Evolutionary conservation across 768 basidiomycete species (phyloP).

Genomic region (Gymnopilus junonius): DNA sequence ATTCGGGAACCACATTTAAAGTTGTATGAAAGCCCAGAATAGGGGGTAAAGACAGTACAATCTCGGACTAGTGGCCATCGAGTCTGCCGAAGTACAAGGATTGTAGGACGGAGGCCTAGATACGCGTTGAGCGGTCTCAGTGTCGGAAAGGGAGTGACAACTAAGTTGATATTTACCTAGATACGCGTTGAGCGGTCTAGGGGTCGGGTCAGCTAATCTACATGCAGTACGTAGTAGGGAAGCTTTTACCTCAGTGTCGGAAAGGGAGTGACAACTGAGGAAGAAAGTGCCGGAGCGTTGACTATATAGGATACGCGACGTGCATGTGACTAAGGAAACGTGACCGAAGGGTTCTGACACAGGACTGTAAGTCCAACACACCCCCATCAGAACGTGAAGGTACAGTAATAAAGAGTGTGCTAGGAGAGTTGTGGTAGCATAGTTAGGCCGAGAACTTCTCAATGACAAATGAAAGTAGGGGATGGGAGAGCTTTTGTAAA

Average conservation of each 20-base stretch:
- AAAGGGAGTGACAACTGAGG: slow-evolving; percentile 10
- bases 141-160: neutral
- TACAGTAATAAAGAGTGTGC: no score
- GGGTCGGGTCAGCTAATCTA: no score
- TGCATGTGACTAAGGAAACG: neutral
- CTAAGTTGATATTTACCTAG: no score
- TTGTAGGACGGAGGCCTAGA: neutral
- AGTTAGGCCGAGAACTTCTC: slow-evolving; percentile 7
- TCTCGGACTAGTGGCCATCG: no score
- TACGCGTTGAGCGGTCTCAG: neutral
- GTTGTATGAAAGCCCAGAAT: no score
- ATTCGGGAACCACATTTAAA: no score
- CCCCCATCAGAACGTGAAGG: no score
- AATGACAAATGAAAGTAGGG: slow-evolving; percentile 15
- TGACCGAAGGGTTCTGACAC: neutral
- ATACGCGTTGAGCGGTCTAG: no score
- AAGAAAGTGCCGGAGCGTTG: neutral
- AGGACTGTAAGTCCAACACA: slow-evolving; percentile 4
- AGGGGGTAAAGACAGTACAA: no score
- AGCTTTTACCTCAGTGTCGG: no score
- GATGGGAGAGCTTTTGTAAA: slow-evolving; percentile 40
- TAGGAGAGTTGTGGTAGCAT: neutral
- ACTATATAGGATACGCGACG: neutral
- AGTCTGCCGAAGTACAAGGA: no score
- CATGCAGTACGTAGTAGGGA: no score